These are phyloP conservation scores for Tetradesmus lagerheimii DNA, from an alignment of 139 green algal genomes.

Conservation along the genomic window DNA sequence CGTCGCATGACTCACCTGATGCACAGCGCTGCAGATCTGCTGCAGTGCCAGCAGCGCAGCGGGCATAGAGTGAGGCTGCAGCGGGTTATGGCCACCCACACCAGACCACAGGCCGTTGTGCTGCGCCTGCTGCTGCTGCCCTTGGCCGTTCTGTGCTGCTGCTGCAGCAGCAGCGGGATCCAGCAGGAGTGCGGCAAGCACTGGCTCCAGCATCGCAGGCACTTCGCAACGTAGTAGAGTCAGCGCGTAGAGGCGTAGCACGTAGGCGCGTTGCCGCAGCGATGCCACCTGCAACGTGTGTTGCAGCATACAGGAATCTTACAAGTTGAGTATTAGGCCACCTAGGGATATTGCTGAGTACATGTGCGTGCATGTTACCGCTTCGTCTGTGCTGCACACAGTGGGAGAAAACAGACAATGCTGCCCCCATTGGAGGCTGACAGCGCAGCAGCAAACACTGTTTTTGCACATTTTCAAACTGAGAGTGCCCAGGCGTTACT, in stretches of 20 bases:
- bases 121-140: neutral
- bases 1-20: constrained; percentile 29
- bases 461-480: neutral
- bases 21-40: constrained; percentile 35
- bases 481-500: neutral
- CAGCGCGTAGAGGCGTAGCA: constrained; percentile 31
- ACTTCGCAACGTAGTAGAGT: constrained; percentile 40
- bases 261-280: constrained; percentile 38
- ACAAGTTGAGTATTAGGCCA: too few relatives aligned
- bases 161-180: neutral
- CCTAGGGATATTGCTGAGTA: too few relatives aligned
- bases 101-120: constrained; percentile 1
- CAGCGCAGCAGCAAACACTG: too few relatives aligned
- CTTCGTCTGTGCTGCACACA: too few relatives aligned
- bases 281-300: constrained; percentile 47
- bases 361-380: too few relatives aligned
- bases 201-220: neutral
- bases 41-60: constrained; percentile 36
- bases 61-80: neutral
- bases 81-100: neutral
- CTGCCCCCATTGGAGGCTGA: too few relatives aligned
- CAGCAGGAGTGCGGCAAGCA: constrained; percentile 35
- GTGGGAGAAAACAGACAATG: too few relatives aligned
- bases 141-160: neutral
- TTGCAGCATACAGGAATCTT: neutral